A percentile compares a stretch with the other conserved stretches of the same genome.
Evolutionary conservation across 805 yeast species (phyloP).

Genomic region (Wickerhamomyces strasburgensis): DNA sequence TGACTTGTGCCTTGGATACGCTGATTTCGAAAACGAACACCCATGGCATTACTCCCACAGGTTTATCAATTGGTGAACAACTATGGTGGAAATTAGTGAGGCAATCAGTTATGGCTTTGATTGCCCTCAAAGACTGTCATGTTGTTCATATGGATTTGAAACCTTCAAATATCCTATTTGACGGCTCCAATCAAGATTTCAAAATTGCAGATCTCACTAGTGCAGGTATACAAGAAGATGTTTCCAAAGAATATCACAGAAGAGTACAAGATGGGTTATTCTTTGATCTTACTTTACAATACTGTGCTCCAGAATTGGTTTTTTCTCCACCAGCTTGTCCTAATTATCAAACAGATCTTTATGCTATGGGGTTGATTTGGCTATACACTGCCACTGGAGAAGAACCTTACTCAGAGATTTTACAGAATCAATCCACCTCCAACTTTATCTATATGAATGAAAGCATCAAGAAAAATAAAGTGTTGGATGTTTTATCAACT

Average conservation of each 20-base stretch:
- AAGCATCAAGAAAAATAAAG: constrained; percentile 29
- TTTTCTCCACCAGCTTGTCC: constrained; percentile 25
- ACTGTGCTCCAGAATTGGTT: constrained; percentile 44
- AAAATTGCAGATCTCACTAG: constrained; percentile 47
- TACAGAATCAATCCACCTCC: constrained; percentile 10
- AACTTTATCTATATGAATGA: constrained; percentile 28
- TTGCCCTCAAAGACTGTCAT: constrained; percentile 23
- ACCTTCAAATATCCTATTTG: constrained; percentile 38
- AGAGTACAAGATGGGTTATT: constrained; percentile 24
- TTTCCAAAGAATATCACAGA: constrained; percentile 10
- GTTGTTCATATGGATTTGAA: constrained; percentile 46
- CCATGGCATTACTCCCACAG: constrained; percentile 1
- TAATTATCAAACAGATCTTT: constrained; percentile 37
- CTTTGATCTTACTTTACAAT: constrained; percentile 33
- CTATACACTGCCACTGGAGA: constrained; percentile 41
- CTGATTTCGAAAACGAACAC: constrained; percentile 16
- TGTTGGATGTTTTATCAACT: constrained; percentile 27
- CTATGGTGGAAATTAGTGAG: constrained; percentile 31
- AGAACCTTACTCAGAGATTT: constrained; percentile 34
- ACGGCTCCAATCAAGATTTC: constrained; percentile 22
- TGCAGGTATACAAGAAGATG: constrained; percentile 23
- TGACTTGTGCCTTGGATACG: constrained; percentile 20
- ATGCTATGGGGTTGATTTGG: constrained; percentile 41
- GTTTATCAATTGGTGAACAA: constrained; percentile 19
- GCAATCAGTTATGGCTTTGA: constrained; percentile 25